These are phyloP conservation scores for Chlamydomonas incerta DNA, from an alignment of 139 green algal genomes.

Conservation along the genomic window DNA sequence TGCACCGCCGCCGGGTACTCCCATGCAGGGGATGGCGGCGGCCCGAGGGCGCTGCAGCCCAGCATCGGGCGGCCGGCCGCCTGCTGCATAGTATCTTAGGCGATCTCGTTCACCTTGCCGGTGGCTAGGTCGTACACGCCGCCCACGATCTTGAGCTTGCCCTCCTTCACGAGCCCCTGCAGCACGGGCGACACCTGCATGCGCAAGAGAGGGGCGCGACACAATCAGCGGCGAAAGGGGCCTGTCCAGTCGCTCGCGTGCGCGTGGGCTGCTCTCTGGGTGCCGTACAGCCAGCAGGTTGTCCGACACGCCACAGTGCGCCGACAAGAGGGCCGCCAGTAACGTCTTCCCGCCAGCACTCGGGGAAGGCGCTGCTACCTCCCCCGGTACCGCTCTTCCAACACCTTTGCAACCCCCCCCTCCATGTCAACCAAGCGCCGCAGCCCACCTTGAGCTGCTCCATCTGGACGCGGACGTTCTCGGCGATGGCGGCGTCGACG, in stretches of 20 bases:
- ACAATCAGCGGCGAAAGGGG: not conserved
- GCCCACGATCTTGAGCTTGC: conserved; percentile 6
- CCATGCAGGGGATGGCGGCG: not conserved
- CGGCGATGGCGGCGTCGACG: not conserved
- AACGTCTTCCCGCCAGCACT: not conserved
- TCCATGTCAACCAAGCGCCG: not conserved
- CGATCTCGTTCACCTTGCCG: not conserved
- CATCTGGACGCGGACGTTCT: not conserved
- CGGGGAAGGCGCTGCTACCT: too few relatives aligned
- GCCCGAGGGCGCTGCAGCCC: not conserved
- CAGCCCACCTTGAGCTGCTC: not conserved
- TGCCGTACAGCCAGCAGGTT: not conserved
- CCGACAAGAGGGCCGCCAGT: not conserved
- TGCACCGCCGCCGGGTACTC: not conserved
- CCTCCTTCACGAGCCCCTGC: conserved; percentile 4
- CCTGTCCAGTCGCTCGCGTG: too few relatives aligned
- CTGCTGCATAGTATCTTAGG: too few relatives aligned
- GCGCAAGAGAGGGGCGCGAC: not conserved
- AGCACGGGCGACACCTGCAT: conserved; percentile 2
- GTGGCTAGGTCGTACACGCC: not conserved
- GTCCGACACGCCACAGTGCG: not conserved
- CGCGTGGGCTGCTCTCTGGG: not conserved
- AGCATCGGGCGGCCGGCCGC: not conserved
- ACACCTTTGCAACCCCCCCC: not conserved
- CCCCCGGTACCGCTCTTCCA: too few relatives aligned